These are phyloP conservation scores for Spergularia marina DNA, from an alignment of 148 eudicot species.

Conservation along the genomic window DNA sequence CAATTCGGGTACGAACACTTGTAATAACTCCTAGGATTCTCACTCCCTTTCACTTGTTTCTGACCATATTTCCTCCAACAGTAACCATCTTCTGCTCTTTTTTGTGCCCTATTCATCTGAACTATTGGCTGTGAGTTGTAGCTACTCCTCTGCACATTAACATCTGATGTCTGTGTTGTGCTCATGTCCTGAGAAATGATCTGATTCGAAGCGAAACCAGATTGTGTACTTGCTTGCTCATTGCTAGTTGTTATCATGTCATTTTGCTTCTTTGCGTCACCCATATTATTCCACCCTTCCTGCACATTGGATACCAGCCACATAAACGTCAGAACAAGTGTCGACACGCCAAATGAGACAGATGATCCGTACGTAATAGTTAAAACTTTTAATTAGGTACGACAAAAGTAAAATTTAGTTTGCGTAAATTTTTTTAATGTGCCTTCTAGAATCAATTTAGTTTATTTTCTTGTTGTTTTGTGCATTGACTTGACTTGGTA, in stretches of 20 bases:
- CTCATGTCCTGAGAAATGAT: slow-evolving; percentile 19
- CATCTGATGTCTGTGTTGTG: slow-evolving; percentile 17
- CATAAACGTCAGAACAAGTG: slow-evolving; percentile 25
- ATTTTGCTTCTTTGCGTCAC: slow-evolving; percentile 37
- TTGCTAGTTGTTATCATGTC: slow-evolving; percentile 23
- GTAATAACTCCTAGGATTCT: slow-evolving; percentile 82
- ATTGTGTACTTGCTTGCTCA: slow-evolving; percentile 9
- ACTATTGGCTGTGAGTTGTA: slow-evolving; percentile 30
- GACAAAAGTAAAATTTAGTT: neutral
- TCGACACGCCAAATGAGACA: neutral
- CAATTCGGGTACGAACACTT: slow-evolving; percentile 68
- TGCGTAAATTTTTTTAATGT: neutral
- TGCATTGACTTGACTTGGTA: slow-evolving; percentile 35
- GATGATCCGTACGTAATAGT: neutral
- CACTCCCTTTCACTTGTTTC: slow-evolving; percentile 78
- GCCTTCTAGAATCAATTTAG: slow-evolving; percentile 10
- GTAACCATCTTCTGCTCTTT: slow-evolving; percentile 63
- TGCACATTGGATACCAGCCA: slow-evolving; percentile 24
- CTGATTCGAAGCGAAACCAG: slow-evolving; percentile 15
- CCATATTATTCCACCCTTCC: slow-evolving; percentile 40
- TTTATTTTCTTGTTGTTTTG: slow-evolving; percentile 19
- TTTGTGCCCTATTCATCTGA: slow-evolving; percentile 54
- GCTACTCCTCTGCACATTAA: slow-evolving; percentile 11
- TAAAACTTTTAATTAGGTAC: too few species aligned
- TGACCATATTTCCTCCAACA: slow-evolving; percentile 85